Evolutionary conservation across 1,284 basidiomycete species (phyloP), one percentile per base, ranked within the genome.

Genomic region (Athelia psychrophila): DNA sequence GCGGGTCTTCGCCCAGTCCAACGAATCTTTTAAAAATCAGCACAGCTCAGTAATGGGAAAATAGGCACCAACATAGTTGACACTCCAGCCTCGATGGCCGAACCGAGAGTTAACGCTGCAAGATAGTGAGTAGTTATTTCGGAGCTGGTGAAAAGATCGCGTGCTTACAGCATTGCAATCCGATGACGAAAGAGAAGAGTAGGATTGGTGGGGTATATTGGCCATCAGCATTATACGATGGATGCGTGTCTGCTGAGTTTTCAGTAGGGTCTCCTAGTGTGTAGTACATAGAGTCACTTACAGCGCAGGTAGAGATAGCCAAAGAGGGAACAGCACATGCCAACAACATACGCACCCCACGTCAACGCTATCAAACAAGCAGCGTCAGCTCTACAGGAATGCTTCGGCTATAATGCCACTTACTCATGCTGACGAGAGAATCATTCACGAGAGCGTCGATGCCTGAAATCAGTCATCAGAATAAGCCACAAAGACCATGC

Each of bases 361-460:
- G 78, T 86, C 57, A 87, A 65, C 2, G 84, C 84, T 85, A 48
- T 36, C 46, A 47, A 16, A 35, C 19, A 30, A 30, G 27, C 13
- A 6, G 13, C 5, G 27, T 30, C 27, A 30, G 13, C 13, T 13
- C 5, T 30, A 6, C 27, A 13, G 5, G 5, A 30, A n/a, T 13
- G 5, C 13, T 30, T 13, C 27, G 27, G 27, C 27, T 30, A 30
- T 6, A 38, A 47, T 24, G 49, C 13, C 6, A 67, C 81, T 65
- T 59, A 86, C 84, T 84, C 76, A 89, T 93, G 60, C 86, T 83
- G 55, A 94, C 86, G 18, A 95, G 77, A 1, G 83, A 89, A 67
- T 95, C 93, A 64, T 95, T 94, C 62, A 94, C 79, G 16, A 96
- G 70, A 1, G 88, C 90, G 62, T 92, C 88, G 58, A 95, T 88